Conservation (phyloP, 192 early-diverging fungal genomes). For the Umbelopsis sp. region DNA sequence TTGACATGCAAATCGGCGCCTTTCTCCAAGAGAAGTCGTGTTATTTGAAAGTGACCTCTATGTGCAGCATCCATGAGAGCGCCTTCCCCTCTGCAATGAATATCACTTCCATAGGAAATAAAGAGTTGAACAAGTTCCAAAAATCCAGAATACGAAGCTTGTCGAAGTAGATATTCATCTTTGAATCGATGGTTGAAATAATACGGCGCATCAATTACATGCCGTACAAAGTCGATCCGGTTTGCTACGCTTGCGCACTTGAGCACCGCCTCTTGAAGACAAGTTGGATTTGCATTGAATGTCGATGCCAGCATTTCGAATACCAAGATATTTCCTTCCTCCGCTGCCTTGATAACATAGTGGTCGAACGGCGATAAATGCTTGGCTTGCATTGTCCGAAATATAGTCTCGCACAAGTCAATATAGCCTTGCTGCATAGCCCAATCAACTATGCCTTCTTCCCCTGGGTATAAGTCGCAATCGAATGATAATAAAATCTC, state of each 20-base stretch:
- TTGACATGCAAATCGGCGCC: slow-evolving; percentile 9
- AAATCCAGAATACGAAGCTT: slow-evolving; percentile 29
- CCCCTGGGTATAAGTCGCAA: slow-evolving; percentile 25
- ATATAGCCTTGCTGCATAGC: neutral
- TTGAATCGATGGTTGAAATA: slow-evolving; percentile 24
- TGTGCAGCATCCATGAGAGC: slow-evolving; percentile 21
- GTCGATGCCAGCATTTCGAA: slow-evolving; percentile 25
- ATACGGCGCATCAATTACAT: slow-evolving; percentile 23
- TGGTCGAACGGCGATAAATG: neutral
- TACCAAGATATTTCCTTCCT: slow-evolving; percentile 21
- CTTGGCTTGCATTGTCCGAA: neutral
- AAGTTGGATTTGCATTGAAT: slow-evolving; percentile 19
- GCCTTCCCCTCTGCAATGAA: slow-evolving; percentile 19
- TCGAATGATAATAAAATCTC: slow-evolving; percentile 19
- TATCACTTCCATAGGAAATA: slow-evolving; percentile 22
- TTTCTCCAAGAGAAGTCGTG: neutral
- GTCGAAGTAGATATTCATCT: slow-evolving; percentile 26
- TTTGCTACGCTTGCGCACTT: slow-evolving; percentile 31
- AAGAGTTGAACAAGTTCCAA: slow-evolving; percentile 25
- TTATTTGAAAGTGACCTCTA: slow-evolving; percentile 18
- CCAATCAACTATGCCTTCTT: neutral
- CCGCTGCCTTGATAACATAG: slow-evolving; percentile 24
- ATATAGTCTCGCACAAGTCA: neutral
- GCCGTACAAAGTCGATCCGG: slow-evolving; percentile 19
- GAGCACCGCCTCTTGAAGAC: slow-evolving; percentile 19